Base-by-base conservation (phyloP, 768 basidiomycete genomes). In the Psilocybe cyanescens region DNA sequence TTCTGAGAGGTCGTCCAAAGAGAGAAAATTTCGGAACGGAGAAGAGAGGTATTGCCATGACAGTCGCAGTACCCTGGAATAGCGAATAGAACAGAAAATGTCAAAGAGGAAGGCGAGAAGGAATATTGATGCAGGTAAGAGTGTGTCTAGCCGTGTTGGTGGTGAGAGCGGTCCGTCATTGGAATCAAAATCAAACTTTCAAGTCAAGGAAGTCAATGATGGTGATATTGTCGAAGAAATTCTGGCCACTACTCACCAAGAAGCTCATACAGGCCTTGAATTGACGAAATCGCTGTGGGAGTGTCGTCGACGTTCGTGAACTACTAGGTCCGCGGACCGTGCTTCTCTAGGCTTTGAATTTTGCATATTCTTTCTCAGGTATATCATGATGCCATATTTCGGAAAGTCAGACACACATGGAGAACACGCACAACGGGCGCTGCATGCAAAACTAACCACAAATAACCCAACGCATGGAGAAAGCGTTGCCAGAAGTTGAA, bases 21-120 rank as follows among this genome's bases (percentile, higher is more conserved):
- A 75, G 56, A 88, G 68, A 65, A 87, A 88, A 70, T 82, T 81
- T 19, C 72, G 69, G 64, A 86, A 86, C 1, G 86, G 86, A 29
- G 73, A 68, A 49, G 71, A 67, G 28, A 78, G 31, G 28, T 46
- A 59, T 37, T 57, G 63, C 63, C 71, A 70, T 48, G 66, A 19
- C 9, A 47, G 55, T 49, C 63, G 61, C 1, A 77, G 31, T 29
- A 59, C 30, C 62, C 71, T 76, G 33, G 80, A 74, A 16, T 69
- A 49, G 14, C 59, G 64, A 48, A 77, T 45, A 29, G 61, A 63
- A 35, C 67, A 51, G 28, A 63, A 39, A 24, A 74, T n/a, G 59
- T 79, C 77, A 61, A 68, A 56, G 7, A 78, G 30, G 56, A 80
- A 33, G 1, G 72, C 70, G 8, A 72, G 24, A 12, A 72, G 19